A percentile compares a stretch with the other conserved stretches of the same genome.
Evolutionary conservation across 2,329 filamentous ascomycete species (phyloP).

Genomic region (Ceratocystis colombiana): DNA sequence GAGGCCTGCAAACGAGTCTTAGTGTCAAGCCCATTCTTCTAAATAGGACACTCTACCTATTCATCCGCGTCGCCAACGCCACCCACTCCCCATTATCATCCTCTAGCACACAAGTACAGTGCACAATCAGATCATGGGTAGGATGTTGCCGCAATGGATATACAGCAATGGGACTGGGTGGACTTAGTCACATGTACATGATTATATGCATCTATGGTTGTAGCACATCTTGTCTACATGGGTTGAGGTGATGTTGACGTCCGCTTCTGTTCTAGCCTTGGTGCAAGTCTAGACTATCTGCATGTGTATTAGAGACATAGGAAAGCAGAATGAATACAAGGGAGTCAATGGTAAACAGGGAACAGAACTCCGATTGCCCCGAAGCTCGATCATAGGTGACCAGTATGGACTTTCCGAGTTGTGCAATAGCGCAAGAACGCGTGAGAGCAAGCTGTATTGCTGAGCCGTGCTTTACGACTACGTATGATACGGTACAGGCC

Average conservation of each 20-base stretch:
- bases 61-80: not conserved
- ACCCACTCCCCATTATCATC: not conserved
- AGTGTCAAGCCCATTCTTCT: too few species aligned
- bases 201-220: not conserved
- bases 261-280: not conserved
- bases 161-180: not conserved
- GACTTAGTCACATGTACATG: not conserved
- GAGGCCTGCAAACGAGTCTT: not conserved
- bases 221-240: not conserved
- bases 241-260: not conserved
- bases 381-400: not conserved
- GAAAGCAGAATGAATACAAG: not conserved
- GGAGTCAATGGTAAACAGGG: not conserved
- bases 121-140: not conserved
- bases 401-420: not conserved
- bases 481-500: too few species aligned
- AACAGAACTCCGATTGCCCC: not conserved
- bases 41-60: not conserved
- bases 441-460: not conserved
- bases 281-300: slow-evolving; percentile 2
- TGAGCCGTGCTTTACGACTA: too few species aligned
- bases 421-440: not conserved
- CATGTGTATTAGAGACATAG: not conserved
- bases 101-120: not conserved
- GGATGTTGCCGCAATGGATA: not conserved